These are phyloP conservation scores for Penicillium crustosum DNA, from an alignment of 2,329 filamentous ascomycete genomes.

Conservation along the genomic window DNA sequence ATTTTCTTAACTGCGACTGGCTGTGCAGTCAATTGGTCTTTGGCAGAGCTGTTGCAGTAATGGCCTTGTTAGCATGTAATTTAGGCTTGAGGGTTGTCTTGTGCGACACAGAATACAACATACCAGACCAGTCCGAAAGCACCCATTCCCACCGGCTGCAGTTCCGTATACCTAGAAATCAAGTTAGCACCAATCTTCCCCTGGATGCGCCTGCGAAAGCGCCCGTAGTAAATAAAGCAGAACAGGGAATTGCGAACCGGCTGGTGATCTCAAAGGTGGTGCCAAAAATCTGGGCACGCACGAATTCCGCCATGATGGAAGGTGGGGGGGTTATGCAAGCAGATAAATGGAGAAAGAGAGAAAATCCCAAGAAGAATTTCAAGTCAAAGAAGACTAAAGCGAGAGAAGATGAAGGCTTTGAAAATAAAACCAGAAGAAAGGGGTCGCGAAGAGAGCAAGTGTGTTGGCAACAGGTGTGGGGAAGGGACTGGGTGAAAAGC, in stretches of 20 bases:
- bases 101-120: conserved; percentile 30
- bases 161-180: conserved; percentile 78
- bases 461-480: conserved; percentile 30
- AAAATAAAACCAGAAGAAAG: conserved; percentile 8
- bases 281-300: conserved; percentile 98
- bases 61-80: conserved; percentile 17
- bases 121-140: conserved; percentile 98
- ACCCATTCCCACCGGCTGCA: conserved; percentile 98
- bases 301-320: conserved; percentile 91
- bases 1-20: conserved; percentile 99
- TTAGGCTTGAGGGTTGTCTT: neutral
- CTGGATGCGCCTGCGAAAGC: neutral
- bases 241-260: conserved; percentile 59
- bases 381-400: conserved; percentile 1
- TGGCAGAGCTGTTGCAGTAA: conserved; percentile 70
- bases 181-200: neutral
- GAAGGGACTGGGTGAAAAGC: conserved; percentile 28
- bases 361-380: conserved; percentile 10
- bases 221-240: neutral
- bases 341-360: conserved; percentile 12
- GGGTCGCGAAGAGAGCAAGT: conserved; percentile 17
- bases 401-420: neutral
- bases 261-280: conserved; percentile 99
- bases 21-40: conserved; percentile 94
- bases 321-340: neutral